Conservation (phyloP, 257 asterid species). For the Striga asiatica region DNA sequence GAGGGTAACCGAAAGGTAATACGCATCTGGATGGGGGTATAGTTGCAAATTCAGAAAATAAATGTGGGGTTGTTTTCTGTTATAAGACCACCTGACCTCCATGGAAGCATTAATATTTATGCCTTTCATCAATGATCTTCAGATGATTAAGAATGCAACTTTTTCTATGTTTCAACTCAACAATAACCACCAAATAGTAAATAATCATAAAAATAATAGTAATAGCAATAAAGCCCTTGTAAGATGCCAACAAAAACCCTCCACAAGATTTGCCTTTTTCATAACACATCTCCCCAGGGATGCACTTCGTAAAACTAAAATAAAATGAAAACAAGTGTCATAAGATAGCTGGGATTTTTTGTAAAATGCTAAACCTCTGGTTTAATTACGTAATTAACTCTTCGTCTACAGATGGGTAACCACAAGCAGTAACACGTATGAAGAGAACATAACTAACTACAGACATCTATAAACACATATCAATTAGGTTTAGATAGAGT, state of each 20-base stretch:
- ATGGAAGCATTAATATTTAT: not conserved
- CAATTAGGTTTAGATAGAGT: not conserved
- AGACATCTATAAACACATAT: not conserved
- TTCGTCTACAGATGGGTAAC: not conserved
- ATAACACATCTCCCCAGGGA: not conserved
- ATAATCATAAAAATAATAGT: not conserved
- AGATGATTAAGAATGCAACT: not conserved
- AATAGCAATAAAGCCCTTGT: too few species aligned
- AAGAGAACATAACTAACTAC: not conserved
- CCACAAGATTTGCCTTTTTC: not conserved
- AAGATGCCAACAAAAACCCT: not conserved
- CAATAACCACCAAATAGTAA: too few species aligned
- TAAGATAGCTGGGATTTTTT: not conserved
- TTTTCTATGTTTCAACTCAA: not conserved
- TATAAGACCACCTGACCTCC: not conserved
- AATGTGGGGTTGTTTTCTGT: not conserved
- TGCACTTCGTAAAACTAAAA: not conserved
- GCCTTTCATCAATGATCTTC: not conserved
- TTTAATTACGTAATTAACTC: not conserved
- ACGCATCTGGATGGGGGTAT: not conserved
- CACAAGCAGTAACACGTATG: not conserved
- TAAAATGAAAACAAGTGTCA: not conserved
- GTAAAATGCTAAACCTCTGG: not conserved
- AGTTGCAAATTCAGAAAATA: not conserved
- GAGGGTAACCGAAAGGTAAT: not conserved